These are phyloP conservation scores for Podospora didyma DNA, from an alignment of 495 filamentous ascomycete genomes.

Conservation along the genomic window DNA sequence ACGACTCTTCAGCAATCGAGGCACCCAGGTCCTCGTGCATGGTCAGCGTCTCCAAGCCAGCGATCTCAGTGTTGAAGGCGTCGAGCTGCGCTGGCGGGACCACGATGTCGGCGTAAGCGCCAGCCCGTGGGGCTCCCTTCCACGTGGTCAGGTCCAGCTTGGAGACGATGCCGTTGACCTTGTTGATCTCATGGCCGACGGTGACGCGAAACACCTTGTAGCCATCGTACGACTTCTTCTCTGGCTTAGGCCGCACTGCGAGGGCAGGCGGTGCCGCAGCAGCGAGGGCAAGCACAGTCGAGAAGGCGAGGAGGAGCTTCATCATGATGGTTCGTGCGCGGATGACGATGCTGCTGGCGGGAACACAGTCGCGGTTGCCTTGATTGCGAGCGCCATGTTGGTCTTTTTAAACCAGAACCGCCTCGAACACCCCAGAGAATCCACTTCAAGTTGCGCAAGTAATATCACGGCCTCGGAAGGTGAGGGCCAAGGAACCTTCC, in stretches of 20 bases:
- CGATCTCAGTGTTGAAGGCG: conserved; percentile 18
- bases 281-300: not conserved
- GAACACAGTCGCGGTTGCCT: not conserved
- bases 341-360: not conserved
- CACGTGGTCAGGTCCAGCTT: conserved; percentile 27
- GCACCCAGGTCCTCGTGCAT: conserved; percentile 31
- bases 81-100: conserved; percentile 21
- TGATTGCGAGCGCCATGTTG: not conserved
- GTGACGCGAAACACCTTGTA: conserved; percentile 28
- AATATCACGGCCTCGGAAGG: not conserved
- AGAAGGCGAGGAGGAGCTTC: not conserved
- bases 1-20: conserved; percentile 22
- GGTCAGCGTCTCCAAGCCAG: conserved; percentile 16
- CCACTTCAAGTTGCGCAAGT: not conserved
- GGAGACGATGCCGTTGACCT: conserved; percentile 20
- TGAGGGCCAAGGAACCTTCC: not conserved
- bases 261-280: not conserved
- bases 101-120: conserved; percentile 25
- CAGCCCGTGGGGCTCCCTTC: conserved; percentile 24
- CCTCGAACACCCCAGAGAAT: too few relatives aligned
- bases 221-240: conserved; percentile 20
- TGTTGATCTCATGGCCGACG: conserved; percentile 19
- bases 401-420: too few relatives aligned
- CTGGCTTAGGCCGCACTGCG: not conserved
- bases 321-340: not conserved